Percentiles rank a stretch among this genome's conserved stretches.
Conservation (phyloP, 2,329 filamentous ascomycete species). For the Helminthosporium solani region DNA sequence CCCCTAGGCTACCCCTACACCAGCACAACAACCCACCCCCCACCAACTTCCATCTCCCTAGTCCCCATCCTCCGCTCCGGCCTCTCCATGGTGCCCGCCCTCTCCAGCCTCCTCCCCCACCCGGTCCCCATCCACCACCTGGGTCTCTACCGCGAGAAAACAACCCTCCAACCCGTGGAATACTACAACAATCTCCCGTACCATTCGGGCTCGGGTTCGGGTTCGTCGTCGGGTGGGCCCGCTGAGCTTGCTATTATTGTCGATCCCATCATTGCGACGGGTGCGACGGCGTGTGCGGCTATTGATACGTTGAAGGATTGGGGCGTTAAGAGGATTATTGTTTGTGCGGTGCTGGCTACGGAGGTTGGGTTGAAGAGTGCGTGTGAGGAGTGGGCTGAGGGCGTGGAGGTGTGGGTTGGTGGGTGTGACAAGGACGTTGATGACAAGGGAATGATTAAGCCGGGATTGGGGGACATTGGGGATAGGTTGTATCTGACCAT, state of each 20-base stretch:
- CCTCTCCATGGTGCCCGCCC: constrained; percentile 84
- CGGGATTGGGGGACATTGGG: constrained; percentile 85
- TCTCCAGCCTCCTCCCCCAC: constrained; percentile 77
- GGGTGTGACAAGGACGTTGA: constrained; percentile 75
- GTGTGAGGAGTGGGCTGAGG: constrained; percentile 75
- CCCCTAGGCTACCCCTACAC: constrained; percentile 77
- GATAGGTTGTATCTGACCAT: constrained; percentile 87
- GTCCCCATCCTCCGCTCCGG: constrained; percentile 93
- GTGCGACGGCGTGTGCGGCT: constrained; percentile 83
- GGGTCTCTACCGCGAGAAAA: constrained; percentile 88
- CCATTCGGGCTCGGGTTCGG: constrained; percentile 55
- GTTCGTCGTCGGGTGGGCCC: constrained; percentile 33
- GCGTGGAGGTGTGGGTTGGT: constrained; percentile 78
- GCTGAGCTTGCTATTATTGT: constrained; percentile 76
- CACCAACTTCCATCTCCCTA: constrained; percentile 70
- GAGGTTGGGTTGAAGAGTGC: constrained; percentile 68
- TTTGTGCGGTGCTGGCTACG: constrained; percentile 74
- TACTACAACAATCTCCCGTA: constrained; percentile 97
- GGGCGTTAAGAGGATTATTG: constrained; percentile 80
- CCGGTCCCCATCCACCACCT: constrained; percentile 88
- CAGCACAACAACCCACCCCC: constrained; percentile 62
- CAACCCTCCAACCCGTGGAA: constrained; percentile 84
- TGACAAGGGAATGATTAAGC: constrained; percentile 83
- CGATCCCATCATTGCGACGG: constrained; percentile 92
- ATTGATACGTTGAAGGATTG: constrained; percentile 88